phyloP scores from a whole-genome alignment of 331 rosid genomes.

The Cydonia oblonga region DNA sequence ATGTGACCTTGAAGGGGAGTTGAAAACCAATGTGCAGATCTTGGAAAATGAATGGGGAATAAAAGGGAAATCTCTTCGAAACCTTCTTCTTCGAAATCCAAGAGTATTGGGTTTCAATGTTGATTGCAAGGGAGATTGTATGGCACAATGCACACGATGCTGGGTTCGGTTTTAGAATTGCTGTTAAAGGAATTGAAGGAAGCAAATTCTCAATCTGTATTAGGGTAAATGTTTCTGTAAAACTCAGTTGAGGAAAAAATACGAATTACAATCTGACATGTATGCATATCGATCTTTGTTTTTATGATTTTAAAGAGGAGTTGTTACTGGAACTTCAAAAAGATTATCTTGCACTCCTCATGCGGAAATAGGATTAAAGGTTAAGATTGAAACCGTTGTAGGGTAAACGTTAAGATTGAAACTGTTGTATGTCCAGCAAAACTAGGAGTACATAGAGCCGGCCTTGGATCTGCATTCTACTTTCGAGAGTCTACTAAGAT shows the following conservation, averaged over 20 bases:
- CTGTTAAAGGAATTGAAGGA: background rate
- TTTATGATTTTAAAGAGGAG: background rate
- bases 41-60: constrained; percentile 72
- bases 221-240: background rate
- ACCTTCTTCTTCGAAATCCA: constrained; percentile 76
- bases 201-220: background rate
- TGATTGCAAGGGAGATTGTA: constrained; percentile 89
- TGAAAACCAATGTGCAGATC: constrained; percentile 54
- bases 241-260: background rate
- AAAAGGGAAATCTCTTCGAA: constrained; percentile 61
- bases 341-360: background rate
- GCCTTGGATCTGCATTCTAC: background rate
- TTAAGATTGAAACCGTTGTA: too few relatives aligned
- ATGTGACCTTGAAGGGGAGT: constrained; percentile 58
- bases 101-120: constrained; percentile 74
- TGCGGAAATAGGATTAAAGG: background rate
- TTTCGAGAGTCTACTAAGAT: background rate
- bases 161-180: constrained; percentile 74
- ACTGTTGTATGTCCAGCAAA: background rate
- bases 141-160: constrained; percentile 90
- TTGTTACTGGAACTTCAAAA: background rate
- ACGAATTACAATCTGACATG: too few relatives aligned
- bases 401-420: too few relatives aligned
- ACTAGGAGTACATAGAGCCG: background rate
- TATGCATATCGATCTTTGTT: too few relatives aligned